Percentiles rank a stretch among this genome's conserved stretches.
These are phyloP conservation scores for Onygenales sp. DNA, from an alignment of 2,329 filamentous ascomycete species.

Conservation along the genomic window DNA sequence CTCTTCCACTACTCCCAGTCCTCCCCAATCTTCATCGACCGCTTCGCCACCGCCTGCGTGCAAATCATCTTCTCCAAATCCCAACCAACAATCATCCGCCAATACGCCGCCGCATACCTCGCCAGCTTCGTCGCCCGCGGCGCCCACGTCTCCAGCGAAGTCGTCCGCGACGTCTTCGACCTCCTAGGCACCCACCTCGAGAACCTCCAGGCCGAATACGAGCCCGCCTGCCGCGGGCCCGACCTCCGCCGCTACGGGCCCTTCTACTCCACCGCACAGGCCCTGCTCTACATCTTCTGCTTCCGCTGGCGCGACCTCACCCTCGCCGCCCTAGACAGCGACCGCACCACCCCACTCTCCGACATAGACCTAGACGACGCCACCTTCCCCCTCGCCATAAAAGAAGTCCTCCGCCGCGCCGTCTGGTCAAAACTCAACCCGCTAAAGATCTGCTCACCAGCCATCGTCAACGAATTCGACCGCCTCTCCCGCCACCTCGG, in stretches of 20 bases:
- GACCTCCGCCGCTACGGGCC: constrained; percentile 74
- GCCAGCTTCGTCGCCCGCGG: constrained; percentile 91
- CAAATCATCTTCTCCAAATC: constrained; percentile 61
- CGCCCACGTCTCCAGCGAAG: constrained; percentile 63
- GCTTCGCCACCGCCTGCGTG: constrained; percentile 71
- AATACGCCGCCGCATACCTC: constrained; percentile 83
- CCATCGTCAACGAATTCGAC: constrained; percentile 86
- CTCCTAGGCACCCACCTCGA: constrained; percentile 72
- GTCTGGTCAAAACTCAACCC: constrained; percentile 88
- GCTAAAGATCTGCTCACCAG: constrained; percentile 83
- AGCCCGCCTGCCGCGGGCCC: constrained; percentile 67
- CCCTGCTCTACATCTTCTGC: constrained; percentile 89
- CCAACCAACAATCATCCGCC: constrained; percentile 62
- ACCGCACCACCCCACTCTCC: constrained; percentile 45
- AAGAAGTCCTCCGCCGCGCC: constrained; percentile 63
- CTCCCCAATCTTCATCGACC: constrained; percentile 66
- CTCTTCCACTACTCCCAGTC: constrained; percentile 91
- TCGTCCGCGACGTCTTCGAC: constrained; percentile 74
- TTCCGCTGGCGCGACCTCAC: constrained; percentile 92
- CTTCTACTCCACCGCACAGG: constrained; percentile 84
- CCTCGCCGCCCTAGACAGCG: constrained; percentile 45
- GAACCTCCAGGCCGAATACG: constrained; percentile 61
- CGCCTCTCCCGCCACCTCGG: constrained; percentile 75
- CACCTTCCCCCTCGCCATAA: constrained; percentile 65
- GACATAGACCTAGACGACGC: constrained; percentile 59